Conservation (phyloP, 2,329 filamentous ascomycete genomes). For the Venturia aucupariae region DNA sequence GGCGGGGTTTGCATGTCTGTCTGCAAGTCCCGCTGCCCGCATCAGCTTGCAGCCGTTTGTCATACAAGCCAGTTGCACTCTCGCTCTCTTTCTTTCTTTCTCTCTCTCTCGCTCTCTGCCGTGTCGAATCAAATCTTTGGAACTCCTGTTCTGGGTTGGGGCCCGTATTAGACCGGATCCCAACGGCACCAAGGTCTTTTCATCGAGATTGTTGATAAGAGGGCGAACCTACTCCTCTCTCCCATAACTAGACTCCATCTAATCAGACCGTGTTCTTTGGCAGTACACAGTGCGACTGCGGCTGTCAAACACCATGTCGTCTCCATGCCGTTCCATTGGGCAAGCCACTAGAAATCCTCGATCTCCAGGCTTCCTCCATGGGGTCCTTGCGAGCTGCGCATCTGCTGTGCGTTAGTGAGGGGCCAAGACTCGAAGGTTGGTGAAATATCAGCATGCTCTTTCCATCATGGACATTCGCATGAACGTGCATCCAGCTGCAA, state of each 20-base stretch:
- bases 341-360: not conserved
- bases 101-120: not conserved
- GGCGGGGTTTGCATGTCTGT: slow-evolving; percentile 6
- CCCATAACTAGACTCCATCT: not conserved
- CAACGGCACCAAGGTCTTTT: no score
- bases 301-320: not conserved
- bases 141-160: not conserved
- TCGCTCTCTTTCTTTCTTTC: no score
- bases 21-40: not conserved
- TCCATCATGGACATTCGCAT: not conserved
- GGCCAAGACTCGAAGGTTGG: not conserved
- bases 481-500: slow-evolving; percentile 1
- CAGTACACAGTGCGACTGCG: not conserved
- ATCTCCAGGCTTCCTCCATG: not conserved
- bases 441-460: not conserved
- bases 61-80: not conserved
- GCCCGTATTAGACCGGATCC: not conserved
- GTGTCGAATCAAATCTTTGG: not conserved
- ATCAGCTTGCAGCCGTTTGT: no score
- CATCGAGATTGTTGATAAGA: not conserved
- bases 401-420: not conserved
- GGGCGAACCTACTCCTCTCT: no score
- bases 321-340: not conserved
- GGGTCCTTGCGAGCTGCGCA: not conserved
- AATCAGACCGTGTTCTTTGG: no score